A percentile compares a stretch with the other conserved stretches of the same genome.
These are phyloP conservation scores for Geranium brycei DNA, from an alignment of 345 rosid species.

Conservation along the genomic window DNA sequence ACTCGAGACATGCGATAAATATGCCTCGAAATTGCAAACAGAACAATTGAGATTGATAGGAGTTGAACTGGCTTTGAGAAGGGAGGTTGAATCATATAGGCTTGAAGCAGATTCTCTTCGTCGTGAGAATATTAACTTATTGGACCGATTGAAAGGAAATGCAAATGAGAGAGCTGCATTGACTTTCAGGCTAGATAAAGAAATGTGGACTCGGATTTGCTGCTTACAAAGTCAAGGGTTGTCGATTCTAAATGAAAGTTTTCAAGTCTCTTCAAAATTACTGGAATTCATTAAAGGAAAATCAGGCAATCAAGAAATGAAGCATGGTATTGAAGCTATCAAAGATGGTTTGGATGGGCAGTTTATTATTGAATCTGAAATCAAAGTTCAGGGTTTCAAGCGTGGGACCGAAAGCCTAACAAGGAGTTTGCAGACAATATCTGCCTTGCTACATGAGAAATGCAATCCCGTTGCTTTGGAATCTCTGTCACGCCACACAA, in stretches of 20 bases:
- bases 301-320: conserved; percentile 26
- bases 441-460: conserved; percentile 58
- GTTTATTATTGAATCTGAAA: conserved; percentile 58
- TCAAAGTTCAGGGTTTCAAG: conserved; percentile 58
- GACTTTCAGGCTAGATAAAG: conserved; percentile 60
- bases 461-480: conserved; percentile 28
- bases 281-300: conserved; percentile 54
- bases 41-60: conserved; percentile 86
- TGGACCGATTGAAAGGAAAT: conserved; percentile 59
- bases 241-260: conserved; percentile 49
- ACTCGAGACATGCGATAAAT: conserved; percentile 30
- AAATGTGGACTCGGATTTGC: conserved; percentile 44
- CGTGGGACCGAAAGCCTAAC: conserved; percentile 57
- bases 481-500: conserved; percentile 13
- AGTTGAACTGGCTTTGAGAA: conserved; percentile 64
- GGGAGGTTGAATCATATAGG: conserved; percentile 49
- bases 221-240: conserved; percentile 76
- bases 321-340: conserved; percentile 8
- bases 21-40: conserved; percentile 41
- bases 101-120: conserved; percentile 69
- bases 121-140: conserved; percentile 60
- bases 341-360: conserved; percentile 46
- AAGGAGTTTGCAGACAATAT: conserved; percentile 61
- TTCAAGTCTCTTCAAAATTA: conserved; percentile 43
- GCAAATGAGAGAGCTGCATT: conserved; percentile 37